Percentiles rank a stretch among this genome's conserved stretches.
phyloP scores from a whole-genome alignment of 2,329 filamentous ascomycete species.

The Alternaria hordeiaustralica region DNA sequence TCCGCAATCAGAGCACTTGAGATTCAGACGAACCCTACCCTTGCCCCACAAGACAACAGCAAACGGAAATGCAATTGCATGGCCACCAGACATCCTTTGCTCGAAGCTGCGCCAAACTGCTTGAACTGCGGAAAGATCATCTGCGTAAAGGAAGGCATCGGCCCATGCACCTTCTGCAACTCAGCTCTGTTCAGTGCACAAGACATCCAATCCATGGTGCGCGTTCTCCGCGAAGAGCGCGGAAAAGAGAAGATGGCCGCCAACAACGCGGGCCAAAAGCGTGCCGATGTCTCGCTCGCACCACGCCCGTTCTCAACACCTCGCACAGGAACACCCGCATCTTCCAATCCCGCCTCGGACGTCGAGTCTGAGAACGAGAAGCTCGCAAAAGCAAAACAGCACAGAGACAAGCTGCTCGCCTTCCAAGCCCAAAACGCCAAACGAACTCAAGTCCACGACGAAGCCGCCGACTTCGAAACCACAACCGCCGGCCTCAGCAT shows the following conservation, averaged over 20 bases:
- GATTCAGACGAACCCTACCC: constrained; percentile 84
- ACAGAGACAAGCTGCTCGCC: constrained; percentile 78
- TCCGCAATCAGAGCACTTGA: constrained; percentile 89
- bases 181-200: constrained; percentile 71
- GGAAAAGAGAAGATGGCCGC: constrained; percentile 84
- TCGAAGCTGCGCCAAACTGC: constrained; percentile 93
- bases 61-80: constrained; percentile 84
- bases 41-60: constrained; percentile 61
- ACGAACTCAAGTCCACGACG: constrained; percentile 84
- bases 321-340: constrained; percentile 44
- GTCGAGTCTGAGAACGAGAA: constrained; percentile 62
- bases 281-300: constrained; percentile 68
- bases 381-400: constrained; percentile 73
- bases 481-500: constrained; percentile 69
- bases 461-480: constrained; percentile 77
- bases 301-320: constrained; percentile 64
- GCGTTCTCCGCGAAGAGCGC: constrained; percentile 81
- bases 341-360: constrained; percentile 46
- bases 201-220: constrained; percentile 86
- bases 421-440: constrained; percentile 88
- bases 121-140: constrained; percentile 92
- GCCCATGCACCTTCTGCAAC: constrained; percentile 91
- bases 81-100: constrained; percentile 83
- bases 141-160: constrained; percentile 90
- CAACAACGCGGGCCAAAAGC: constrained; percentile 74